phyloP scores from a whole-genome alignment of 1,284 basidiomycete genomes.

The Tranzscheliella williamsii region DNA sequence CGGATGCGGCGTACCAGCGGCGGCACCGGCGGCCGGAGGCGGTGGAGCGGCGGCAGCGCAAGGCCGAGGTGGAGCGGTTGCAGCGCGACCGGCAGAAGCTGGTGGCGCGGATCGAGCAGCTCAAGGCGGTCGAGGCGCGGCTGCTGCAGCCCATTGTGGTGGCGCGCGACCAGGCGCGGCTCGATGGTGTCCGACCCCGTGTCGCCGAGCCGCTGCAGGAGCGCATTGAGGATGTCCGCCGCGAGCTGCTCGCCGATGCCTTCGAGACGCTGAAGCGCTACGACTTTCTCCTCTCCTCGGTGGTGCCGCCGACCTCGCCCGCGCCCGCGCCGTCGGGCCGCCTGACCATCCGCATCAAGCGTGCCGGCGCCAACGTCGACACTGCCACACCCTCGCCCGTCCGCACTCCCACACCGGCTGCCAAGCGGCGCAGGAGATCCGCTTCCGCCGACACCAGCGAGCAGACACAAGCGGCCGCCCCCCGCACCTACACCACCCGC shows the following conservation, averaged over 20 bases:
- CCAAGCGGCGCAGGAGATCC: neutral
- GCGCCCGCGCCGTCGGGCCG: too few species aligned
- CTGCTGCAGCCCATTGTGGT: constrained; percentile 41
- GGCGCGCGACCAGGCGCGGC: constrained; percentile 35
- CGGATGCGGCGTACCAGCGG: constrained; percentile 80
- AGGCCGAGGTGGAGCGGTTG: constrained; percentile 85
- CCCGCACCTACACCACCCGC: neutral
- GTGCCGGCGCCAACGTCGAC: too few species aligned
- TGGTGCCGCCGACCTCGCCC: neutral
- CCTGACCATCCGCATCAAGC: neutral
- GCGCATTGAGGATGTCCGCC: constrained; percentile 34
- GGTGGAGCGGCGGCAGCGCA: constrained; percentile 79
- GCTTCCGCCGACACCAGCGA: neutral
- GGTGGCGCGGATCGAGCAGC: constrained; percentile 80
- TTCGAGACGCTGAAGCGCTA: constrained; percentile 41
- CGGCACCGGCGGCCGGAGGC: constrained; percentile 83
- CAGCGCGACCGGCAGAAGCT: constrained; percentile 88
- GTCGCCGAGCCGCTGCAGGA: constrained; percentile 6
- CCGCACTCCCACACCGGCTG: neutral
- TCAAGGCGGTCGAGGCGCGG: constrained; percentile 71
- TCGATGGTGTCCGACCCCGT: constrained; percentile 1
- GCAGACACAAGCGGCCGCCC: neutral
- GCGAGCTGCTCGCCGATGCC: constrained; percentile 43
- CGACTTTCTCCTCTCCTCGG: constrained; percentile 29
- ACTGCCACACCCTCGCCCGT: neutral